Conservation (phyloP, 495 filamentous ascomycete genomes). For the Aspergillus bridgeri region DNA sequence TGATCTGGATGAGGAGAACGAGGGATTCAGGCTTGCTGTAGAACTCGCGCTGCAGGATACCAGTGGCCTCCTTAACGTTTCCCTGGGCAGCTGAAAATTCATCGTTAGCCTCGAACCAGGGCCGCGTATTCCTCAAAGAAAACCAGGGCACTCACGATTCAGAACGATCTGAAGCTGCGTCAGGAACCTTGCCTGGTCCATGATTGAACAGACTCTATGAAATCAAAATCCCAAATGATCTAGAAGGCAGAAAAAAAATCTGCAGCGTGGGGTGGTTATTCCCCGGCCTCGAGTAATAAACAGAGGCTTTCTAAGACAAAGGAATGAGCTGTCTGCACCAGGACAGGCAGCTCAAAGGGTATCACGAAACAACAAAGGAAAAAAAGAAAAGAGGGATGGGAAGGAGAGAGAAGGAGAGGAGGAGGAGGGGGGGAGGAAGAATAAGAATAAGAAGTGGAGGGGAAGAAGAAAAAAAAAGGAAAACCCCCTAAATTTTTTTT, state of each 20-base stretch:
- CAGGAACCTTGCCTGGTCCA: conserved; percentile 73
- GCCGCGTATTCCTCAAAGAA: background rate
- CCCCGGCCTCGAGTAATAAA: conserved; percentile 22
- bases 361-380: conserved; percentile 30
- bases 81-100: conserved; percentile 36
- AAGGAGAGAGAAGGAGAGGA: conserved; percentile 22
- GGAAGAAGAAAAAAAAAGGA: conserved; percentile 21
- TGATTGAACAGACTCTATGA: conserved; percentile 30
- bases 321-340: conserved; percentile 33
- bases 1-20: conserved; percentile 76
- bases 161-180: conserved; percentile 72
- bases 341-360: conserved; percentile 39
- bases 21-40: conserved; percentile 83
- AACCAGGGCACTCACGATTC: conserved; percentile 55
- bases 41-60: conserved; percentile 83
- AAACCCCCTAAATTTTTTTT: background rate
- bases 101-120: background rate
- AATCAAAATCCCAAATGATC: background rate
- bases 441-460: too few relatives aligned
- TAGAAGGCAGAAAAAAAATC: conserved; percentile 3
- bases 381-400: conserved; percentile 18
- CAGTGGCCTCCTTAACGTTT: conserved; percentile 83
- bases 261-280: conserved; percentile 15
- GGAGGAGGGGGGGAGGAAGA: conserved; percentile 18
- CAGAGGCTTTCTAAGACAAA: conserved; percentile 15